Evolutionary conservation across 257 asterid species (phyloP).

Genomic region (Oldenlandia corymbosa): DNA sequence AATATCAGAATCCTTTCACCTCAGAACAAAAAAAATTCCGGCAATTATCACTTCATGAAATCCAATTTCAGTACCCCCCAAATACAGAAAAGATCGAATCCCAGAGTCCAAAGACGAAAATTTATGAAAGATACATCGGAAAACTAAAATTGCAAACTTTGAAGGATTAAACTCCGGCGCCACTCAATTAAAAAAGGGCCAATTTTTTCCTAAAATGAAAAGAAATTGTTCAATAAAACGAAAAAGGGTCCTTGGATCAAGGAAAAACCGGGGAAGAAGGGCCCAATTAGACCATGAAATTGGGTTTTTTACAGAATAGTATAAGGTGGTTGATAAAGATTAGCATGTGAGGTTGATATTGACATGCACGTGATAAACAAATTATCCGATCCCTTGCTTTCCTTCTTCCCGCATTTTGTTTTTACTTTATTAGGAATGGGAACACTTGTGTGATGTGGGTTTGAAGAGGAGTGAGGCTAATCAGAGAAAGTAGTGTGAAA

Average conservation of each 20-base stretch:
- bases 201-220: not conserved
- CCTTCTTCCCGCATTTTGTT: not conserved
- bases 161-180: not conserved
- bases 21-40: not conserved
- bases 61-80: not conserved
- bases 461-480: not conserved
- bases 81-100: not conserved
- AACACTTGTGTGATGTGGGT: not conserved
- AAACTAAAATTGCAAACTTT: not conserved
- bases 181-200: no score
- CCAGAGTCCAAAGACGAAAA: not conserved
- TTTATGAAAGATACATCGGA: not conserved
- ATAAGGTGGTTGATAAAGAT: not conserved
- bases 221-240: not conserved
- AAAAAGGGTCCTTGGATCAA: conserved; percentile 5
- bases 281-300: conserved; percentile 2
- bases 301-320: not conserved
- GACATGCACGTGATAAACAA: not conserved
- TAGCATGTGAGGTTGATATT: conserved; percentile 2
- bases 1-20: conserved; percentile 2
- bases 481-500: not conserved
- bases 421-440: not conserved
- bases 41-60: not conserved
- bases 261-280: not conserved
- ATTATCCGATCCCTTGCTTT: not conserved